Evolutionary conservation across 1,139 yeast species (phyloP), one percentile per base, ranked within the genome.

Genomic region (Candida anutae): DNA sequence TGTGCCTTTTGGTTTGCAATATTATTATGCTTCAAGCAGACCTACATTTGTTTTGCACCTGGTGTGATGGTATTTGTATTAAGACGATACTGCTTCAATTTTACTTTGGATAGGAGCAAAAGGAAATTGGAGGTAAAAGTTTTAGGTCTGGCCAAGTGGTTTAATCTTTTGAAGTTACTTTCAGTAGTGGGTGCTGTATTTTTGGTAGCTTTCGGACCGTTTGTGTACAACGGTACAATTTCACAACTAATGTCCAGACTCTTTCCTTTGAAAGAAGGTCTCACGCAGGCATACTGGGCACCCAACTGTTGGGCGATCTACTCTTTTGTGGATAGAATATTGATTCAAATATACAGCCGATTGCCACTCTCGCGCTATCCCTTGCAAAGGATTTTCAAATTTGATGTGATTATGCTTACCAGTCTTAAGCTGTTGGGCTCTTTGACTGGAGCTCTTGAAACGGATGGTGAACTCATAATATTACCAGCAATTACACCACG

Each of bases 211-310:
- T 85, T 93, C 57, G 83, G 68, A 0, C 99, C 98, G 0, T 87
- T 87, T 46, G 55, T 69, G 9, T 74, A 77, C 46, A 62, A 74
- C 42, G 62, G 68, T 5, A 81, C 78, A 24, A 47, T 82, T 28
- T 81, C 83, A 1, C 75, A 84, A 37, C 56, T 90, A 12, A 28
- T 84, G 9, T 50, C 62, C 5, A 63, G 98, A 28, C 56, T 93
- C 22, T 90, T 90, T 55, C 98, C 98, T 5, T 90, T 90, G 48
- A 81, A 94, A 28, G 69, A 98, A 47, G 98, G 98, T 1, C 65
- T 93, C 22, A 90, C 96, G 4, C 98, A 93, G 53, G 96, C 97
- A 0, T 93, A 93, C 56, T 90, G 98, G 98, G 98, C 98, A 1
- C 98, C 98, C 4, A 90, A 90, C 44, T 62, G 87, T 29, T 90